Evolutionary conservation across 257 asterid species (phyloP), one percentile per base, ranked within the genome.

Genomic region (Voacanga thouarsii): DNA sequence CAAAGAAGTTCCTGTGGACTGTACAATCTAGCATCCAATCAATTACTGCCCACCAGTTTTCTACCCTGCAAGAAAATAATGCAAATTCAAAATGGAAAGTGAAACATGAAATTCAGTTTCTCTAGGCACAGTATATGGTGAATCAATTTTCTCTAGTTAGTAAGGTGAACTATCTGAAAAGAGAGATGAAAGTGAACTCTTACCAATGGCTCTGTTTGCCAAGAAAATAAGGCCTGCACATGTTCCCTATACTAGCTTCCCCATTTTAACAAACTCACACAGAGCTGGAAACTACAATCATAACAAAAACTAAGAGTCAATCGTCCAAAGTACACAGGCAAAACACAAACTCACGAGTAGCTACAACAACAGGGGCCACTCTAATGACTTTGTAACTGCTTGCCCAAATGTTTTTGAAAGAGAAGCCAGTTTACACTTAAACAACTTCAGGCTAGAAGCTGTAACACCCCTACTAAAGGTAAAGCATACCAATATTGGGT

Each of bases 191-290:
- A 53, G 49, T 71, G 10, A 59, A 77, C 63, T 79, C 85, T 59
- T 66, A 96, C 99, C 99, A 70, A 74, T 79, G 76, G 98, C 97
- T 85, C 78, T 96, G 89, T 96, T 86, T 21, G 99, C 98, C 88
- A 96, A 77, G 81, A 96, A 96, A 60, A 96, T 96, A 76, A 96
- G 97, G 74, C 99, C 99, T 7, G 99, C 99, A 79, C 99, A 96
- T 26, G 99, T 96, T 74, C 99, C 99, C 99, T 98, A 93, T n/a
- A 96, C 98, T 0, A 98, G 99, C 84, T 96, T 96, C 63, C 98
- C 99, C 77, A 83, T 83, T 83, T 89, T 87, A 21, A 93, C 99
- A 82, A 93, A 96, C 78, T 96, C 99, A 6, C 99, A 89, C 80
- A 93, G 70, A 7, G 98, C 95, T 37, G 99, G 99, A 87, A 95